Evolutionary conservation across 1,139 yeast genomes (phyloP), one percentile per base, ranked within the genome.

Genomic region (Nakaseomyces bracarensis): DNA sequence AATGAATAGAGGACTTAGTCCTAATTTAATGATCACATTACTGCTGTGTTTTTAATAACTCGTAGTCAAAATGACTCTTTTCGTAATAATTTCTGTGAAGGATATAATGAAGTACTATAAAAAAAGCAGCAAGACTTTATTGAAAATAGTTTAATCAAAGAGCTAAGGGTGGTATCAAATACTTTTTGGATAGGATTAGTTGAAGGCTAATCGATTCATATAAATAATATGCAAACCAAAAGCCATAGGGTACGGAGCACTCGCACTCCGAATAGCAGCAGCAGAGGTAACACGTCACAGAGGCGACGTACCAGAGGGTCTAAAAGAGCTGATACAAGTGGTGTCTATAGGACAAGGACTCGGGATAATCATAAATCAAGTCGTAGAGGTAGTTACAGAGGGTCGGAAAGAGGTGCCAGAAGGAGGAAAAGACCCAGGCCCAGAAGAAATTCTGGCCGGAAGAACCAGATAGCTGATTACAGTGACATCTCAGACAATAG

Each of bases 401-500:
- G 14, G 6, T 18, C 31, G 4, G 8, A 13, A 11, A 25, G 27
- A 25, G 27, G 27, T 8, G 18, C 8, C 18, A 4, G 30, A 27
- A 4, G 10, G 30, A 14, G 30, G 18, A 4, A 27, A 2, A 30
- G 13, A 11, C 16, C 8, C 8, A 16, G 34, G 4, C 34, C 34
- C 5, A 30, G 34, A 30, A 30, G 34, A 11, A 30, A 5, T 18
- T 11, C 13, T 4, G 34, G 36, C 9, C 15, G n/a, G 6, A 33
- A 33, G 26, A 21, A 9, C 2, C 36, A 33, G 16, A 26, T 33
- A 4, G 36, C 36, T 14, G 36, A 33, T 13, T 33, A 33, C n/a
- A 33, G 36, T 13, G 36, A 33, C 13, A 33, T 33, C 20, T 33
- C 36, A 15, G 36, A 33, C 18, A 33, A 33, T 33, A 20, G 26